These are phyloP conservation scores for Euphorbia peplus DNA, from an alignment of 345 rosid species.

Conservation along the genomic window DNA sequence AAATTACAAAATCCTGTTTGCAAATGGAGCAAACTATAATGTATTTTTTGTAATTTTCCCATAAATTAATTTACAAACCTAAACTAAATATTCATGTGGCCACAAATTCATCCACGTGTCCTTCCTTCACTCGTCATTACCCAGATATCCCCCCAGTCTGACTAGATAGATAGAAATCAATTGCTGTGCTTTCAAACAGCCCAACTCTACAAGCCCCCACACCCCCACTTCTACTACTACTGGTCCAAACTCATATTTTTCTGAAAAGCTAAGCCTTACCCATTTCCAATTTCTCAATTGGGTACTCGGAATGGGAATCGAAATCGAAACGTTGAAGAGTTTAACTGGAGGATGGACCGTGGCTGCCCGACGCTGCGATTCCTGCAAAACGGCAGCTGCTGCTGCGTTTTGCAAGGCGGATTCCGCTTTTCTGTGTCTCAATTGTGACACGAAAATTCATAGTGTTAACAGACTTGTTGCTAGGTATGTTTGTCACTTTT, in stretches of 20 bases:
- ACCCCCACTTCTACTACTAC: neutral
- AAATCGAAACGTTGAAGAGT: constrained; percentile 10
- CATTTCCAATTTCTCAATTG: neutral
- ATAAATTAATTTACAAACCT: too few species aligned
- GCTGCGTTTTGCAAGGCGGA: constrained; percentile 36
- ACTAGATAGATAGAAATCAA: constrained; percentile 31
- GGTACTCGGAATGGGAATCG: constrained; percentile 15
- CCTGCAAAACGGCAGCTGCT: constrained; percentile 32
- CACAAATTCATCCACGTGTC: constrained; percentile 34
- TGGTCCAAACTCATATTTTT: neutral
- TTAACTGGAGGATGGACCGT: constrained; percentile 20
- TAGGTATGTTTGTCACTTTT: too few species aligned
- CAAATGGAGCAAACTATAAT: too few species aligned
- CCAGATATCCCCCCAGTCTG: constrained; percentile 27
- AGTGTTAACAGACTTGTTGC: constrained; percentile 25
- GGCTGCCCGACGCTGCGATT: constrained; percentile 35
- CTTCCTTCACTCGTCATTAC: constrained; percentile 13
- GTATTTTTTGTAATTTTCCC: too few species aligned
- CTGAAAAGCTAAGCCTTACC: neutral
- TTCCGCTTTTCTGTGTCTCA: constrained; percentile 37
- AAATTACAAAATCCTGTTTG: too few species aligned
- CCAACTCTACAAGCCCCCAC: constrained; percentile 21
- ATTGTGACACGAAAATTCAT: constrained; percentile 34
- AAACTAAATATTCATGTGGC: constrained; percentile 32
- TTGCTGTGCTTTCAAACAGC: constrained; percentile 24